phyloP scores from a whole-genome alignment of 352 stramenopile species.

The Phytophthora brassicae region DNA sequence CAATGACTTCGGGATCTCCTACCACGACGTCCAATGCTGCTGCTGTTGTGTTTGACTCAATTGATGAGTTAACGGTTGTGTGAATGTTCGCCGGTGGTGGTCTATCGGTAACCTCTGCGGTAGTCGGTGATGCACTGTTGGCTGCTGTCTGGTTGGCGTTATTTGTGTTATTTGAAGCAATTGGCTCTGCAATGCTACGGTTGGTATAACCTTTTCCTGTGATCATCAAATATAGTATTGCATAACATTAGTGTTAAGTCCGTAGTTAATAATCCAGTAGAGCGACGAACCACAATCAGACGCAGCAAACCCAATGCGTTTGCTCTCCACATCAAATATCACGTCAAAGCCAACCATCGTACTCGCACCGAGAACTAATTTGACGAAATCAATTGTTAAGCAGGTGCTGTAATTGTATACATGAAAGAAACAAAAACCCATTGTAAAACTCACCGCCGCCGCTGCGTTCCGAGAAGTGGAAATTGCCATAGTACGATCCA shows the following conservation, averaged over 20 bases:
- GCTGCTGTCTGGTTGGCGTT: neutral
- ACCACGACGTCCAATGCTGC: constrained; percentile 6
- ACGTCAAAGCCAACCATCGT: constrained; percentile 83
- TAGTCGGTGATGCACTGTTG: constrained; percentile 1
- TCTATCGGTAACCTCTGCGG: constrained; percentile 3
- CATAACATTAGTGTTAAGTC: neutral
- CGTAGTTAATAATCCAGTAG: neutral
- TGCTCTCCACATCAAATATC: constrained; percentile 81
- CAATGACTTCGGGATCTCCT: neutral
- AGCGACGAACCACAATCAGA: constrained; percentile 58
- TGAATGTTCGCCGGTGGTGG: constrained; percentile 8
- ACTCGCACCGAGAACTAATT: constrained; percentile 72
- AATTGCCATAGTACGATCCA: constrained; percentile 64
- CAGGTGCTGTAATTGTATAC: neutral
- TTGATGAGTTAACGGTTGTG: constrained; percentile 1
- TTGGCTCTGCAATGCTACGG: constrained; percentile 5
- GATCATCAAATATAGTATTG: neutral
- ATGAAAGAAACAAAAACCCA: constrained; percentile 1
- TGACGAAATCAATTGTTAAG: constrained; percentile 6
- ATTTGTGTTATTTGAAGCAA: constrained; percentile 7
- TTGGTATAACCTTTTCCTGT: constrained; percentile 25
- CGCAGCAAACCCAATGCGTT: constrained; percentile 79
- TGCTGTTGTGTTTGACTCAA: constrained; percentile 18
- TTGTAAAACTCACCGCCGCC: constrained; percentile 68
- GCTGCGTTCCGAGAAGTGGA: constrained; percentile 81